These are phyloP conservation scores for Blastobotrys elegans DNA, from an alignment of 1,139 yeast genomes.

Conservation along the genomic window DNA sequence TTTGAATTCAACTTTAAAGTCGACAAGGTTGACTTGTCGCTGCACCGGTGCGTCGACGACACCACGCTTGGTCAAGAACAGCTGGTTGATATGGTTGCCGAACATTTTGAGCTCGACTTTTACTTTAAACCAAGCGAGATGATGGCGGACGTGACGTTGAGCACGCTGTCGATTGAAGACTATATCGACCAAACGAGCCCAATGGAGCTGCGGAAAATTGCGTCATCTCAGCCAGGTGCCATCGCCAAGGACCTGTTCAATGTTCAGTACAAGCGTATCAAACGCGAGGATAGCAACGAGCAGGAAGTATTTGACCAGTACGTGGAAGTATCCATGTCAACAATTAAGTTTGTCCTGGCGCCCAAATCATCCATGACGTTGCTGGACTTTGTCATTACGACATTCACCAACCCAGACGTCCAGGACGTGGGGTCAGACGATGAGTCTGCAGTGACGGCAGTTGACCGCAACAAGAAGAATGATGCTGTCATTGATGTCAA, in stretches of 20 bases:
- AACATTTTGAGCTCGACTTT: constrained; percentile 55
- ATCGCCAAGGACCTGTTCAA: constrained; percentile 43
- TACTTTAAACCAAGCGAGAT: constrained; percentile 56
- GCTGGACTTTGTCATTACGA: constrained; percentile 74
- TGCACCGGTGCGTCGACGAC: constrained; percentile 64
- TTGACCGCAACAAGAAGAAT: constrained; percentile 24
- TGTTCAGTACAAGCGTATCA: constrained; percentile 47
- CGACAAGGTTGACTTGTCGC: constrained; percentile 54
- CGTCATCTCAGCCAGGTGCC: constrained; percentile 48
- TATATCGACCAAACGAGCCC: constrained; percentile 61
- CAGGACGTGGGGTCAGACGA: constrained; percentile 9
- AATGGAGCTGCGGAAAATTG: constrained; percentile 59
- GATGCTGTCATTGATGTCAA: constrained; percentile 72
- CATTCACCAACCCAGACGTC: constrained; percentile 64
- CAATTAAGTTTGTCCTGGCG: constrained; percentile 69
- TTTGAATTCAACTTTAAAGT: constrained; percentile 72
- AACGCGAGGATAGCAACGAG: constrained; percentile 43
- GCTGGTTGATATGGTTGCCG: constrained; percentile 68
- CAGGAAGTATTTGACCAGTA: constrained; percentile 62
- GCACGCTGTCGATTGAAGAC: constrained; percentile 68
- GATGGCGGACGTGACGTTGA: constrained; percentile 60
- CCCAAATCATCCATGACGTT: constrained; percentile 75
- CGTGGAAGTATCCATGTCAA: constrained; percentile 70
- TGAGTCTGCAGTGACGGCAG: constrained; percentile 4
- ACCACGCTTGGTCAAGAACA: constrained; percentile 58